phyloP scores from a whole-genome alignment of 2,329 filamentous ascomycete genomes.

The Aspergillus sp. region DNA sequence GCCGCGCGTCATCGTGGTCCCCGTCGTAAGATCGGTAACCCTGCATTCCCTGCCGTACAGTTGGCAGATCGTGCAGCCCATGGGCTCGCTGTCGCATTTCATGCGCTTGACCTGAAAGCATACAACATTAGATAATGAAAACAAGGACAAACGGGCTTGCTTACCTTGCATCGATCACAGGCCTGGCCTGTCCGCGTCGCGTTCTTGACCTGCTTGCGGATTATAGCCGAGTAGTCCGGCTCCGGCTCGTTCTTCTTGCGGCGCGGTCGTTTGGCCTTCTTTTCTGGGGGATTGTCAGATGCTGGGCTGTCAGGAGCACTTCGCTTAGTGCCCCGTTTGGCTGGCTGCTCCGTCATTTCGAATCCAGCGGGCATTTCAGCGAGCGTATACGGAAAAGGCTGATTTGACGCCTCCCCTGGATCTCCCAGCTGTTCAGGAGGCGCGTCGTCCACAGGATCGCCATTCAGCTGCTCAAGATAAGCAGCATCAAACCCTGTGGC shows the following conservation, averaged over 20 bases:
- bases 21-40: slow-evolving; percentile 16
- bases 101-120: neutral
- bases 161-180: slow-evolving; percentile 23
- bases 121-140: neutral
- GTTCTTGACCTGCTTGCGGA: slow-evolving; percentile 10
- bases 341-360: too few species aligned
- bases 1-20: slow-evolving; percentile 1
- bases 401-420: too few species aligned
- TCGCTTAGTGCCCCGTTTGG: too few species aligned
- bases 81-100: slow-evolving; percentile 12
- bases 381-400: too few species aligned
- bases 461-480: too few species aligned
- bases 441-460: too few species aligned
- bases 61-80: slow-evolving; percentile 9
- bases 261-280: neutral
- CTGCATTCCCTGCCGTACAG: slow-evolving; percentile 12
- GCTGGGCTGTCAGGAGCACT: too few species aligned
- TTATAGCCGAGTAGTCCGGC: slow-evolving; percentile 14
- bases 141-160: slow-evolving; percentile 4
- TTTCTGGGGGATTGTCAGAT: too few species aligned
- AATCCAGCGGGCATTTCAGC: too few species aligned
- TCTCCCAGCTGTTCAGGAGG: too few species aligned
- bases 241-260: slow-evolving; percentile 9
- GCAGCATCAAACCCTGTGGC: too few species aligned
- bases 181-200: slow-evolving; percentile 14